Conservation (phyloP, 495 filamentous ascomycete species). For the Talaromyces adpressus region DNA sequence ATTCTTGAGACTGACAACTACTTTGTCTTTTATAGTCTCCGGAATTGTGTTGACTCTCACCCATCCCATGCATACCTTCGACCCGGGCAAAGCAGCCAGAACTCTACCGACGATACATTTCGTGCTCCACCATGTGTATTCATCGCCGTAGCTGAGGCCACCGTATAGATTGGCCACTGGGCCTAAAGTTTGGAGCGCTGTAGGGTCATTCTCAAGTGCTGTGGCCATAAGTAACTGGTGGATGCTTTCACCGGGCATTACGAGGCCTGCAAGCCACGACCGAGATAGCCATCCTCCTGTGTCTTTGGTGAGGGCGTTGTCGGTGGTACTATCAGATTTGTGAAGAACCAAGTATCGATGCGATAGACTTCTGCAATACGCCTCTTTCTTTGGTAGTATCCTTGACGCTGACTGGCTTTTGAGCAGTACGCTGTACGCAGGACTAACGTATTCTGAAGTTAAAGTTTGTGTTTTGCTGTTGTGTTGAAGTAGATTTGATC, state of each 20-base stretch:
- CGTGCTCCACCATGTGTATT: conserved; percentile 77
- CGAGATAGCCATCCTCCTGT: conserved; percentile 71
- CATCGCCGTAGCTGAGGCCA: conserved; percentile 64
- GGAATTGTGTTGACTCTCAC: conserved; percentile 52
- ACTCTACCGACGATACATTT: conserved; percentile 70
- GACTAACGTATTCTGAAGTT: neutral
- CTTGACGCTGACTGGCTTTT: neutral
- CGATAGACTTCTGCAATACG: conserved; percentile 24
- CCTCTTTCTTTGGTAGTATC: conserved; percentile 16
- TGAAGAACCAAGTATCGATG: conserved; percentile 24
- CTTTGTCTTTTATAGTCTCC: conserved; percentile 17
- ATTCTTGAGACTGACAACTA: conserved; percentile 27
- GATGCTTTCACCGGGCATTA: conserved; percentile 68
- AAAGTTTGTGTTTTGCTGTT: neutral
- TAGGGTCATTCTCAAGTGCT: conserved; percentile 65
- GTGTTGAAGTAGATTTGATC: neutral
- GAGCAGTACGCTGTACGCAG: conserved; percentile 3
- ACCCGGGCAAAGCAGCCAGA: conserved; percentile 54
- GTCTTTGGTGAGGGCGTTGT: neutral
- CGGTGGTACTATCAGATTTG: conserved; percentile 15
- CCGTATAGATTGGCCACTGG: conserved; percentile 65
- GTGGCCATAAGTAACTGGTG: conserved; percentile 73
- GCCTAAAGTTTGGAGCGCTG: conserved; percentile 59
- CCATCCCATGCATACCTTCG: conserved; percentile 76
- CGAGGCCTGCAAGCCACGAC: conserved; percentile 69